phyloP scores from a whole-genome alignment of 257 asterid genomes.

The Plantago major region DNA sequence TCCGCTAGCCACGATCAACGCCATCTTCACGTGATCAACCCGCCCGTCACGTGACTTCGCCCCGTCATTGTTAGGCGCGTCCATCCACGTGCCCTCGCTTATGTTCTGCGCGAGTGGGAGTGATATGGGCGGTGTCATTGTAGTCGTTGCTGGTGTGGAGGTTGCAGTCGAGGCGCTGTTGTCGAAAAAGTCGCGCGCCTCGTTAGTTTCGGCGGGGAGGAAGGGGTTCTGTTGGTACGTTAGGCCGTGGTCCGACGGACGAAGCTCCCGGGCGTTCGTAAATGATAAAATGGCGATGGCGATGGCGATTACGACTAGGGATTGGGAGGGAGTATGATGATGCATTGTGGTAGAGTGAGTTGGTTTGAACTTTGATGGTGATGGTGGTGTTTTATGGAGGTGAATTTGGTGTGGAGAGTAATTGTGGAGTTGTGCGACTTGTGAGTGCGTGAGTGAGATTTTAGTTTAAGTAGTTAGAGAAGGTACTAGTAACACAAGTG shows the following conservation, averaged over 20 bases:
- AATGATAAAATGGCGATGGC: conserved; percentile 1
- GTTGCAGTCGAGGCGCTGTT: neutral
- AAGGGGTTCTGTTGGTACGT: conserved; percentile 22
- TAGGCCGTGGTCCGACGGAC: conserved; percentile 54
- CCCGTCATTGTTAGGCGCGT: conserved; percentile 24
- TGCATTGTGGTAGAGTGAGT: neutral
- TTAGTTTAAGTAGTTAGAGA: too few species aligned
- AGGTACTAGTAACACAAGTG: too few species aligned
- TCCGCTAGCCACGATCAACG: conserved; percentile 49
- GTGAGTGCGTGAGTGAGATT: too few species aligned
- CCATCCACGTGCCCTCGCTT: conserved; percentile 39
- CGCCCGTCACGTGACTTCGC: conserved; percentile 24
- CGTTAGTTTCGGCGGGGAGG: conserved; percentile 9
- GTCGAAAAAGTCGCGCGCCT: conserved; percentile 39
- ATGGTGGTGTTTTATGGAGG: neutral
- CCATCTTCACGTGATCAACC: conserved; percentile 40
- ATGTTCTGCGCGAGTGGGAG: conserved; percentile 71
- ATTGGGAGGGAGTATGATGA: neutral
- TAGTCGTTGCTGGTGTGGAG: too few species aligned
- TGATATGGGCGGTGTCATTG: conserved; percentile 28
- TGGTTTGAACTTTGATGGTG: neutral
- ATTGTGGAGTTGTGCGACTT: too few species aligned
- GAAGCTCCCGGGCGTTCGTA: conserved; percentile 35
- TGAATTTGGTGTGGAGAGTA: neutral
- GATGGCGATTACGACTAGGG: conserved; percentile 1